Percentiles rank a stretch among this genome's conserved stretches.
phyloP scores from a whole-genome alignment of 2,329 filamentous ascomycete species.

The Bipolaris gigantea region DNA sequence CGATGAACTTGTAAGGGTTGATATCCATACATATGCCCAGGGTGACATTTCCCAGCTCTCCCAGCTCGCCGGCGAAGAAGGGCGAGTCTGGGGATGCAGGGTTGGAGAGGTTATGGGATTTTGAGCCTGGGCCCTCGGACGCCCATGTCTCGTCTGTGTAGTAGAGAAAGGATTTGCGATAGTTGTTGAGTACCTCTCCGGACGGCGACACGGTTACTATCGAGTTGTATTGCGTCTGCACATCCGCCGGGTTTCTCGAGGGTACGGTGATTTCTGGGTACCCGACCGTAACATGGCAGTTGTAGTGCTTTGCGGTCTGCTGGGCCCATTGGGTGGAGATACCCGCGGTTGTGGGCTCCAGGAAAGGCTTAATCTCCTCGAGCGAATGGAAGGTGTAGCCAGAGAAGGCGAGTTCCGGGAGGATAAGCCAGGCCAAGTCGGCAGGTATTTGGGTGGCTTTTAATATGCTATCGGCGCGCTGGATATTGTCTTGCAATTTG shows the following conservation, averaged over 20 bases:
- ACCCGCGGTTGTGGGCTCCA: constrained; percentile 68
- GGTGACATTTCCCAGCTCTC: constrained; percentile 42
- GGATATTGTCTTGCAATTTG: constrained; percentile 70
- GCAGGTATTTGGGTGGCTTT: constrained; percentile 48
- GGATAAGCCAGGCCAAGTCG: constrained; percentile 67
- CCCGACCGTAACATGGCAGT: constrained; percentile 69
- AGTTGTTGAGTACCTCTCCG: constrained; percentile 60
- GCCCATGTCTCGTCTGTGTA: constrained; percentile 70
- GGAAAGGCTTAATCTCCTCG: constrained; percentile 66
- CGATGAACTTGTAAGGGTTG: constrained; percentile 64
- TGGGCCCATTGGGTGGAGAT: constrained; percentile 73
- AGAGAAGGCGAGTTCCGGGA: constrained; percentile 78
- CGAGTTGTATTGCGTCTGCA: constrained; percentile 58
- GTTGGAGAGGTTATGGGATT: constrained; percentile 24
- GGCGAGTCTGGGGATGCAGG: constrained; percentile 23
- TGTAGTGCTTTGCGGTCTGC: constrained; percentile 64
- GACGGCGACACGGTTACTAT: constrained; percentile 59
- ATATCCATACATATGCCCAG: constrained; percentile 61
- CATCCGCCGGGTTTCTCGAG: constrained; percentile 17
- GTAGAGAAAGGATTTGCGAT: constrained; percentile 67
- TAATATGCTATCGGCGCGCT: constrained; percentile 67
- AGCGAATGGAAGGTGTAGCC: constrained; percentile 79
- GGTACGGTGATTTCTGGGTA: constrained; percentile 64
- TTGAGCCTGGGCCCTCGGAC: constrained; percentile 49
- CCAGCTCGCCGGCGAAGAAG: constrained; percentile 46